Conservation (phyloP, 768 basidiomycete genomes). For the Boletus sensibilis region DNA sequence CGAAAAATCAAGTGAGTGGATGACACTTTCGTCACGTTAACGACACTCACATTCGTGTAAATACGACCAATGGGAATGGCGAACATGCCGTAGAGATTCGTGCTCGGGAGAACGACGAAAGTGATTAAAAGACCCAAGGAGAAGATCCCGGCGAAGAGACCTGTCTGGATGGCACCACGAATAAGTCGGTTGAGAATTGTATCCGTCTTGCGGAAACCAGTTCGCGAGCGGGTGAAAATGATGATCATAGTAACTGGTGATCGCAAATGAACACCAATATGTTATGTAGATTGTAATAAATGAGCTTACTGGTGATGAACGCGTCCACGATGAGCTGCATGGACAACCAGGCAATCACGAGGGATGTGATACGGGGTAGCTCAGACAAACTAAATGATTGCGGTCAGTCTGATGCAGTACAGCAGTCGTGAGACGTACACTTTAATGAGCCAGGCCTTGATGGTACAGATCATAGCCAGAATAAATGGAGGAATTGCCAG, state of each 20-base stretch:
- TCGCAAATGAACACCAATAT: background rate
- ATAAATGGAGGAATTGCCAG: background rate
- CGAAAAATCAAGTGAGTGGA: background rate
- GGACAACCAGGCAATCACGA: background rate
- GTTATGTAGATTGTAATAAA: background rate
- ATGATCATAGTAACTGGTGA: background rate
- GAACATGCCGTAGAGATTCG: background rate
- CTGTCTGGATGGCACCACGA: background rate
- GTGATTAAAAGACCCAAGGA: background rate
- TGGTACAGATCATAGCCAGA: background rate
- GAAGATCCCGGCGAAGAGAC: background rate
- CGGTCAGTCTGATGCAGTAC: background rate
- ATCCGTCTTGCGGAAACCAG: background rate
- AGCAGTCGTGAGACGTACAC: background rate
- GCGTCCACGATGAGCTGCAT: background rate
- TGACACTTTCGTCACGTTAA: background rate
- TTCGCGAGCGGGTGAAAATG: background rate
- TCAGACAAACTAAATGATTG: background rate
- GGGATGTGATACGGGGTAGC: background rate
- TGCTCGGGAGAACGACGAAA: background rate
- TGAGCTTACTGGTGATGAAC: background rate
- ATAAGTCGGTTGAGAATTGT: background rate
- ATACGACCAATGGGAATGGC: background rate
- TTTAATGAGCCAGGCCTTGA: background rate
- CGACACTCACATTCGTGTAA: background rate